Base-by-base conservation (phyloP, 2,329 filamentous ascomycete genomes). In the Apiospora pterosperma region DNA sequence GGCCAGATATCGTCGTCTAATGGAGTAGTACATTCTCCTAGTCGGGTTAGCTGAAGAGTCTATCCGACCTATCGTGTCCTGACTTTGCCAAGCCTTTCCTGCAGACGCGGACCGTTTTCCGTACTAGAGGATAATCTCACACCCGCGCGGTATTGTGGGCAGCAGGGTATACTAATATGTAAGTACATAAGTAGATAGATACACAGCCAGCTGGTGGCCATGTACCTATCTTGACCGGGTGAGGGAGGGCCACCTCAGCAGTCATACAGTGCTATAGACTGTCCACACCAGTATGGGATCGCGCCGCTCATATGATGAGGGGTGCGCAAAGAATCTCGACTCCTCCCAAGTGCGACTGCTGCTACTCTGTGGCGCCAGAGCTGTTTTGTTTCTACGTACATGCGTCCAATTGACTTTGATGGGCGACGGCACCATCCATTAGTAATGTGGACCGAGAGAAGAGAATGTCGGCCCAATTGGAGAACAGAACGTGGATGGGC, bases 31-130 rank as follows among this genome's bases (percentile, higher is more conserved):
- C 28, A 28, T 7, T 16, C 48, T 34, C 28, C 48, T 16, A 55
- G 28, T 28, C 21, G 34, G 48, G 48, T 55, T 55, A 55, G 48
- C 11, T 34, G 48, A 31, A n/a, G 34, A 34, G 48, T 34, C 25
- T 55, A 55, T 55, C 48, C 48, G 48, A 55, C 48, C 48, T 55
- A 55, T 55, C 48, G 28, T 55, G 48, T 28, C 25, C 48, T 55
- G 48, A 55, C 48, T 39, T 25, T 8, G 60, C 60, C 60, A 62
- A 62, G 60, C 25, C 60, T 21, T 48, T 62, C 39, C 72, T 74
- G 72, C 73, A 76, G 72, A 73, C 66, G 75, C 75, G 75, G 75
- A 76, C 75, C 75, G 74, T 74, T 76, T 76, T 76, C 74, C 74
- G 75, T 74, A 72, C 71, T 73, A 74, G 71, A 34, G 61, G 21